Conservation (phyloP, 371 early-diverging fungal species). For the Saksenaea oblongispora region DNA sequence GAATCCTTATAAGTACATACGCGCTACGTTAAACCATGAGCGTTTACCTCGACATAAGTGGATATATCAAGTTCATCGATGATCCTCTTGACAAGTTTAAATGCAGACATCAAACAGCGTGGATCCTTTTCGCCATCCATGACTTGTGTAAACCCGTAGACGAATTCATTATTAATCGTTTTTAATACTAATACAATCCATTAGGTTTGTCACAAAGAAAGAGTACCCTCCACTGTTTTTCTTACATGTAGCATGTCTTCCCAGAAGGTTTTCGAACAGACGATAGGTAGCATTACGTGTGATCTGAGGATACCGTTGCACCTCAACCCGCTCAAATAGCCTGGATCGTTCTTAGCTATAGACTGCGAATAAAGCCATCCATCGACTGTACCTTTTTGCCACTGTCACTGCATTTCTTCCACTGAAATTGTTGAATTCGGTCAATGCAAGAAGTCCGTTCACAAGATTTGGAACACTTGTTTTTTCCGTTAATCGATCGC, state of each 20-base stretch:
- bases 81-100: slow-evolving; percentile 70
- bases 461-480: slow-evolving; percentile 72
- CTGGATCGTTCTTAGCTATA: slow-evolving; percentile 17
- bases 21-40: not conserved
- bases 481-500: slow-evolving; percentile 73
- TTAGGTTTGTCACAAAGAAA: not conserved
- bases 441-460: slow-evolving; percentile 66
- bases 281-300: slow-evolving; percentile 50
- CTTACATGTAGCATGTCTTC: slow-evolving; percentile 26
- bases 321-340: slow-evolving; percentile 57
- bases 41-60: slow-evolving; percentile 68
- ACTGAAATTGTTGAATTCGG: slow-evolving; percentile 59
- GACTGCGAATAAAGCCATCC: not conserved
- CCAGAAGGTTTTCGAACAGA: slow-evolving; percentile 45
- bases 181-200: slow-evolving; percentile 24
- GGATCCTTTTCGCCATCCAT: slow-evolving; percentile 99
- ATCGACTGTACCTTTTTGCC: slow-evolving; percentile 47
- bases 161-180: slow-evolving; percentile 67
- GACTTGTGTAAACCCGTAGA: slow-evolving; percentile 80
- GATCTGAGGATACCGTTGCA: slow-evolving; percentile 64
- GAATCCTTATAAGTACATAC: slow-evolving; percentile 14
- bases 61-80: slow-evolving; percentile 74
- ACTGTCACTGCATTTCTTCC: slow-evolving; percentile 58
- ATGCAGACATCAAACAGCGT: slow-evolving; percentile 86
- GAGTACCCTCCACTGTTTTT: not conserved